Base-by-base conservation (phyloP, 345 rosid genomes). In the Melastoma malabathricum region DNA sequence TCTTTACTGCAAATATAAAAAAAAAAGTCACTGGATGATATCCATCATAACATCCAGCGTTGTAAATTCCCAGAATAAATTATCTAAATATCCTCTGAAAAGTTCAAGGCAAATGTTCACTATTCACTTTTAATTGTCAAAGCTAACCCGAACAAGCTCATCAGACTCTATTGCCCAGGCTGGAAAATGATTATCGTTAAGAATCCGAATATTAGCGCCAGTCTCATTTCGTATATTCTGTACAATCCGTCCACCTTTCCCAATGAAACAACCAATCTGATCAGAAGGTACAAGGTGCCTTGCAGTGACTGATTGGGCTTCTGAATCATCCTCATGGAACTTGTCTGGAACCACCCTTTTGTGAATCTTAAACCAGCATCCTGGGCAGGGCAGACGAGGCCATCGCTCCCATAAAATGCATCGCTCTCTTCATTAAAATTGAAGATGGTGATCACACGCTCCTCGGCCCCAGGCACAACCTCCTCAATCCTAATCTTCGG, bases 361-460 rank as follows among this genome's bases (percentile, higher is more conserved):
- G 20, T 82, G 84, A 65, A 78, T 77, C 61, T 66, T 78, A 59
- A 79, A 50, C 10, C 74, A 75, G 85, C 89, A 64, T 76, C 75
- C 54, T 79, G 89, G 15, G 89, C 81, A 58, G 81, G 72, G 58
- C 85, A 78, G 18, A 64, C 68, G 20, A 72, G 75, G 31, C 65
- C 72, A 68, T 63, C 49, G 22, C 34, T 27, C 53, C 59, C 72
- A n/a, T 49, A n/a, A 15, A 27, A 46, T 13, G 65, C 59, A 31
- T 58, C 64, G 46, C 56, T 75, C 43, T 9, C 14, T 25, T 48
- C 41, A 12, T 71, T 68, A 45, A 75, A 70, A 55, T 82, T 82
- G 54, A 66, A 72, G 12, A 82, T 72, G 44, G 65, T 63, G 54
- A 82, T 64, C 15, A 75, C 82, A 59, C 89, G 55, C 71, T 82